These are phyloP conservation scores for Catharanthus roseus DNA, from an alignment of 257 asterid species.

Conservation along the genomic window DNA sequence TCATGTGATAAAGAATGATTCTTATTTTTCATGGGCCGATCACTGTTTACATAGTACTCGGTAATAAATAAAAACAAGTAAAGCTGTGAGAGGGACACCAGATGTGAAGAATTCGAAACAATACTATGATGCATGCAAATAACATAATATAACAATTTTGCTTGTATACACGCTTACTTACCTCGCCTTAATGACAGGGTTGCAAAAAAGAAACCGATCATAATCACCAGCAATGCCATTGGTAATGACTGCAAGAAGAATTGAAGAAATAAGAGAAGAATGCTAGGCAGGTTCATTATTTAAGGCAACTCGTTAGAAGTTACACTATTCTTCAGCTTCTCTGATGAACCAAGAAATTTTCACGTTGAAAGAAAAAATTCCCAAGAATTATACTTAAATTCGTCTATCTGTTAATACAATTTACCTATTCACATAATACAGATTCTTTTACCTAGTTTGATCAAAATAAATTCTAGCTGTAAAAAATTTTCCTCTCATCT, in stretches of 20 bases:
- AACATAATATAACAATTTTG: not conserved
- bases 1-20: too few relatives aligned
- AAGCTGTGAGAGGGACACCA: not conserved
- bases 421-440: not conserved
- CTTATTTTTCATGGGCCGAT: not conserved
- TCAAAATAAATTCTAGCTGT: not conserved
- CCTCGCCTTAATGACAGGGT: conserved; percentile 62
- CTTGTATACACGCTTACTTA: conserved; percentile 26
- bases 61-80: not conserved
- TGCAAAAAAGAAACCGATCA: conserved; percentile 58
- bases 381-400: not conserved
- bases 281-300: not conserved
- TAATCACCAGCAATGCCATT: conserved; percentile 52
- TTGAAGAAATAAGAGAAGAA: conserved; percentile 1
- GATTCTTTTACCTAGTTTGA: not conserved
- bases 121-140: not conserved
- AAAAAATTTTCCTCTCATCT: not conserved
- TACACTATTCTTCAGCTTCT: not conserved
- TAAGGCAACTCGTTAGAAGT: not conserved
- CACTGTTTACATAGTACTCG: not conserved
- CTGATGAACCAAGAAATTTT: not conserved
- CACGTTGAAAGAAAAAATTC: not conserved
- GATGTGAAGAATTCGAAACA: not conserved
- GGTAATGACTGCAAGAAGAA: conserved; percentile 72
- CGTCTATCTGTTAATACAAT: not conserved